Evolutionary conservation across 768 basidiomycete genomes (phyloP).

Genomic region (Pleurotus sapidus): DNA sequence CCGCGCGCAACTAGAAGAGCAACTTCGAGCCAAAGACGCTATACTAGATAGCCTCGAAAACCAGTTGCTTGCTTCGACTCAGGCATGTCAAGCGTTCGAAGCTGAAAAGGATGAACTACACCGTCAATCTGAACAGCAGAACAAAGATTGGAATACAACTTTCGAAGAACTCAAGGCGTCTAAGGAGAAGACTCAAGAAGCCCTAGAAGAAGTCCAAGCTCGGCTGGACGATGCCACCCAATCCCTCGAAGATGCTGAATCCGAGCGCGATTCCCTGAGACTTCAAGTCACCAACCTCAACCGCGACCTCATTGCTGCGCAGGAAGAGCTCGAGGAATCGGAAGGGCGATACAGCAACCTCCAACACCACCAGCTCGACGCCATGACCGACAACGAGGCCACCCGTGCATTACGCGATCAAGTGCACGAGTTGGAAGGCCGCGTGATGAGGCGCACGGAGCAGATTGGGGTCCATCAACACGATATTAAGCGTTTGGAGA

Average conservation of each 20-base stretch:
- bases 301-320: constrained; percentile 49
- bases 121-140: constrained; percentile 28
- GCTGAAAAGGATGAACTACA: constrained; percentile 31
- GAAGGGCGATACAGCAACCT: constrained; percentile 61
- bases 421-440: constrained; percentile 65
- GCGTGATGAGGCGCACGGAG: constrained; percentile 64
- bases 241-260: constrained; percentile 54
- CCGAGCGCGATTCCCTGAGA: constrained; percentile 63
- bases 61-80: not conserved
- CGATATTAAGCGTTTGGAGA: constrained; percentile 73
- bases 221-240: constrained; percentile 38
- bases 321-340: constrained; percentile 51
- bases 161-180: constrained; percentile 28
- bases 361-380: constrained; percentile 64
- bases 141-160: constrained; percentile 26
- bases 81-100: not conserved
- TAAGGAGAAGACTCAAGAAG: constrained; percentile 32
- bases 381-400: constrained; percentile 56
- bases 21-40: constrained; percentile 8
- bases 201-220: constrained; percentile 34
- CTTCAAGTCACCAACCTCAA: constrained; percentile 64
- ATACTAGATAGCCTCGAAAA: not conserved
- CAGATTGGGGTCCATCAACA: constrained; percentile 79
- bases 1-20: not conserved
- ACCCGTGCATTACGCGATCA: constrained; percentile 56